A percentile compares a stretch with the other conserved stretches of the same genome.
phyloP scores from a whole-genome alignment of 2,329 filamentous ascomycete genomes.

The Aspergillus fumigatus region DNA sequence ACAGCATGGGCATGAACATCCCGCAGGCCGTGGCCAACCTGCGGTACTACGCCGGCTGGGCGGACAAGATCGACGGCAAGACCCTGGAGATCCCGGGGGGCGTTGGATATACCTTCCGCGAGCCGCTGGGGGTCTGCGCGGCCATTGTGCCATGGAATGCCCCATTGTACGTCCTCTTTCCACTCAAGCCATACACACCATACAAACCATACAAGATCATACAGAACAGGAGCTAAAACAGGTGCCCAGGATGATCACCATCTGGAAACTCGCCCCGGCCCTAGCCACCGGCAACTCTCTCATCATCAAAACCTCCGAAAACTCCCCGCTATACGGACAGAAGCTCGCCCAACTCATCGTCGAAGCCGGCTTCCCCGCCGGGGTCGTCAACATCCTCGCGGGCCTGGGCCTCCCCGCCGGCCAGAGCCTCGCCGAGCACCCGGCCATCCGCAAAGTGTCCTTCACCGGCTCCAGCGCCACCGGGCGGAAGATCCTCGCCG shows the following conservation, averaged over 20 bases:
- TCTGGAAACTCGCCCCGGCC: conserved; percentile 57
- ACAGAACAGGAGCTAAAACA: not conserved
- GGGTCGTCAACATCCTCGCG: conserved; percentile 36
- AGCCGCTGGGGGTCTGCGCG: conserved; percentile 26
- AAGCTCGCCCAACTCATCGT: conserved; percentile 45
- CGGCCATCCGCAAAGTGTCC: conserved; percentile 28
- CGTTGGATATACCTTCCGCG: conserved; percentile 21
- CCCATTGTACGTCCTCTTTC: conserved; percentile 17
- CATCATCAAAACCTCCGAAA: conserved; percentile 64
- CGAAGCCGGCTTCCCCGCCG: conserved; percentile 50
- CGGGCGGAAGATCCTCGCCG: conserved; percentile 26
- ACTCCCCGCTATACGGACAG: conserved; percentile 49
- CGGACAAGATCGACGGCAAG: conserved; percentile 25
- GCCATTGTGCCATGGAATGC: conserved; percentile 30
- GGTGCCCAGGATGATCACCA: conserved; percentile 23
- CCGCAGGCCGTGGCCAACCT: conserved; percentile 19
- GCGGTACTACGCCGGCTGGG: conserved; percentile 28
- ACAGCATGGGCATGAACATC: conserved; percentile 21
- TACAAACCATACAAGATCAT: no score
- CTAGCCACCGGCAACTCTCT: conserved; percentile 65
- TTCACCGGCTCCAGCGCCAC: conserved; percentile 31
- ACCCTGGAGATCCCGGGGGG: conserved; percentile 19
- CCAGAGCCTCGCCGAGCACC: conserved; percentile 24
- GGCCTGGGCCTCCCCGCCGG: conserved; percentile 51
- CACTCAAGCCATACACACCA: no score